These are phyloP conservation scores for Termitomyces sp. DNA, from an alignment of 768 basidiomycete genomes.

Conservation along the genomic window DNA sequence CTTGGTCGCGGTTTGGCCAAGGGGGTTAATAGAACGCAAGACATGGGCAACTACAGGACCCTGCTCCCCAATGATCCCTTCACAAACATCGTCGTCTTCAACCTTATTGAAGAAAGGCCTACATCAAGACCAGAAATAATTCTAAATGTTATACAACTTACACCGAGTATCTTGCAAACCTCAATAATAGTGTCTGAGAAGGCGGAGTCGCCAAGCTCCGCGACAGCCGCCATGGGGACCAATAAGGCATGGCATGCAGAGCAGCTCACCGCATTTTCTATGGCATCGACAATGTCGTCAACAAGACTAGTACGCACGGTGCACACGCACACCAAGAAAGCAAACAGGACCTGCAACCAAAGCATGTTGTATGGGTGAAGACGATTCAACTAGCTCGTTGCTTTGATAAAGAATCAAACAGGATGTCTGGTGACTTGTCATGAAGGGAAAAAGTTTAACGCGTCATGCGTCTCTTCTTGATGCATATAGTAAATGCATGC, in stretches of 20 bases:
- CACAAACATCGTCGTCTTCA: constrained; percentile 53
- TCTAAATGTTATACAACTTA: constrained; percentile 9
- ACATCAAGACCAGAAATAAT: not conserved
- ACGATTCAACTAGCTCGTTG: not conserved
- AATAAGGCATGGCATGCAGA: constrained; percentile 46
- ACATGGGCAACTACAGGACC: constrained; percentile 55
- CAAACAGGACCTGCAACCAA: constrained; percentile 7
- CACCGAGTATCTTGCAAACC: constrained; percentile 39
- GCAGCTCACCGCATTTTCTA: constrained; percentile 43
- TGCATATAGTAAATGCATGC: not conserved
- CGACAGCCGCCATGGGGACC: constrained; percentile 38
- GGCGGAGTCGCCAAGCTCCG: constrained; percentile 39
- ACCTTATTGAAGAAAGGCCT: constrained; percentile 24
- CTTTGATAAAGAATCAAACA: not conserved
- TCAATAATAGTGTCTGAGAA: constrained; percentile 37
- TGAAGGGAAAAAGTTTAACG: not conserved
- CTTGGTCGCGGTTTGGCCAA: constrained; percentile 43
- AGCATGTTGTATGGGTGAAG: not conserved
- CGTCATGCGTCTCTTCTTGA: not conserved
- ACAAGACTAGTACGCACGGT: constrained; percentile 23
- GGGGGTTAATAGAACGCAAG: constrained; percentile 40
- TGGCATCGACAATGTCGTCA: constrained; percentile 35
- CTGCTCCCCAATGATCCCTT: constrained; percentile 41
- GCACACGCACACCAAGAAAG: constrained; percentile 10
- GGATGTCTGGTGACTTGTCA: not conserved